Percentiles rank a stretch among this genome's conserved stretches.
Conservation (phyloP, 202 grass and related monocot species). For the Brachypodium distachyon region DNA sequence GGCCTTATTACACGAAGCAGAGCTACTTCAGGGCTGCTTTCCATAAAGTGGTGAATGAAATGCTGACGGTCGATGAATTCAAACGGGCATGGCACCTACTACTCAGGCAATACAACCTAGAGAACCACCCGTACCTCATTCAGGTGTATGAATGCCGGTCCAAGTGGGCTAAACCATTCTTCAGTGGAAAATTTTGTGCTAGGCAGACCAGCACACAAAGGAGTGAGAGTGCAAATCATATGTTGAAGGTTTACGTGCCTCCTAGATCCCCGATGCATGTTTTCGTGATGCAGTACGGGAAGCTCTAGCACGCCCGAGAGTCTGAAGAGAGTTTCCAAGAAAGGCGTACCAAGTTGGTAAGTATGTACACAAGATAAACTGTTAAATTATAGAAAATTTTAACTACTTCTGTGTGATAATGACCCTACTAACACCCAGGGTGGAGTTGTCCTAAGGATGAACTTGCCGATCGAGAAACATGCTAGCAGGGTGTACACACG, state of each 20-base stretch:
- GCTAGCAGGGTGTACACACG: neutral
- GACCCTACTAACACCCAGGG: too few relatives aligned
- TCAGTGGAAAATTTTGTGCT: neutral
- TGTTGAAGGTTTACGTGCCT: neutral
- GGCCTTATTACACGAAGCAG: rapidly evolving
- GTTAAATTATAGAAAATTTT: too few relatives aligned
- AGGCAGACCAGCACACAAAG: neutral
- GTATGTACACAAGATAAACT: too few relatives aligned
- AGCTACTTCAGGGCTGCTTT: neutral
- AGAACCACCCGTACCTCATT: rapidly evolving
- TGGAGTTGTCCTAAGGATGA: neutral
- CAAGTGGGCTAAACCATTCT: neutral
- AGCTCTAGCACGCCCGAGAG: neutral
- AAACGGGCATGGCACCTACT: neutral
- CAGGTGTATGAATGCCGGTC: neutral
- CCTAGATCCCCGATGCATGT: neutral
- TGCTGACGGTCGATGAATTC: neutral
- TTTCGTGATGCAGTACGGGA: neutral
- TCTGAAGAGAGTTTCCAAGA: neutral
- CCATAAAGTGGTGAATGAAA: neutral
- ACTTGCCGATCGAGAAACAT: neutral
- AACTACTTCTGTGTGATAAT: too few relatives aligned
- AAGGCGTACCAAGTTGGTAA: neutral
- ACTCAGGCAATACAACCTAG: neutral
- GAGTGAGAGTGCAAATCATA: neutral